These are phyloP conservation scores for Suillus subluteus DNA, from an alignment of 768 basidiomycete species.

Conservation along the genomic window DNA sequence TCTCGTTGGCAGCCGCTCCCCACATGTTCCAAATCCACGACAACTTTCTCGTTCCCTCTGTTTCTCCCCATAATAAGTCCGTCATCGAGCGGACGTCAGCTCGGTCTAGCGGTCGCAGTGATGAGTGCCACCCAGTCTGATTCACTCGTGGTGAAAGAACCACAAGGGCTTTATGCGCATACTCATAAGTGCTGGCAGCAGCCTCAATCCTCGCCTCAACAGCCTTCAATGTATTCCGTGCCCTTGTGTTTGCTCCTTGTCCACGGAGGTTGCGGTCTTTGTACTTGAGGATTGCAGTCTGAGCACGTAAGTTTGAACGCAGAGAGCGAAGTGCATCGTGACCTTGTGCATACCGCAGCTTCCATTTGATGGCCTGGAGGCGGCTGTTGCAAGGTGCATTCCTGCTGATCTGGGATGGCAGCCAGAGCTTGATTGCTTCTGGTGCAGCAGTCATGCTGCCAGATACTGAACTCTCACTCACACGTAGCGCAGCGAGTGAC, in stretches of 20 bases:
- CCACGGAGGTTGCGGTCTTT: neutral
- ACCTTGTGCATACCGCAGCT: neutral
- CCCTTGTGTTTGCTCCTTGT: neutral
- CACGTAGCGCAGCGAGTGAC: neutral
- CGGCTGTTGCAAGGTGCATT: neutral
- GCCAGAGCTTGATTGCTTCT: neutral
- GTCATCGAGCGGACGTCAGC: slow-evolving; percentile 9
- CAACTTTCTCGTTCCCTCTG: slow-evolving; percentile 13
- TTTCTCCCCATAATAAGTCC: slow-evolving; percentile 6
- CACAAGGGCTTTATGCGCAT: neutral
- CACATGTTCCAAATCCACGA: slow-evolving; percentile 17
- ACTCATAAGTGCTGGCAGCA: neutral
- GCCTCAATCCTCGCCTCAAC: neutral
- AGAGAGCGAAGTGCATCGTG: neutral
- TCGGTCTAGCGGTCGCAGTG: neutral
- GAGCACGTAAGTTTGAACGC: neutral
- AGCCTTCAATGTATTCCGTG: neutral
- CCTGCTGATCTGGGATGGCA: neutral
- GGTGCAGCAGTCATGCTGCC: neutral
- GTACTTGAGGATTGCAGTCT: neutral
- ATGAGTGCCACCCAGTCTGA: neutral
- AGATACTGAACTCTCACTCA: neutral
- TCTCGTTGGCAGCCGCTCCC: neutral
- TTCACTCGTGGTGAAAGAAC: neutral
- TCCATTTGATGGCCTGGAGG: neutral